Base-by-base conservation (phyloP, 371 early-diverging fungal genomes). In the Mucor sp. region DNA sequence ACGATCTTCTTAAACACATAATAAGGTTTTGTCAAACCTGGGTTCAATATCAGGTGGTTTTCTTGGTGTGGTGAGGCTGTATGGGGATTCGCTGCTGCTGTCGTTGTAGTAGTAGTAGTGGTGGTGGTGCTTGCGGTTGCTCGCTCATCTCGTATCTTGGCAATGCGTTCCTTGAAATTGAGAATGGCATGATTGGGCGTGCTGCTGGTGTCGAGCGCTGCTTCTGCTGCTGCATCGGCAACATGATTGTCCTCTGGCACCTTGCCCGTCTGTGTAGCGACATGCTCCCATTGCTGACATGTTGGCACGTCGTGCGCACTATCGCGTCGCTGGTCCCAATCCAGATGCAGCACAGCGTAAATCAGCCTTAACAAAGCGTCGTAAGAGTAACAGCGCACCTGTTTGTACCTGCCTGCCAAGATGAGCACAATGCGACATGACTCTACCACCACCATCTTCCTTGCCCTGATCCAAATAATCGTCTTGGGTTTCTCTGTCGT, bases 361-460 rank as follows among this genome's bases (percentile, higher is more conserved):
- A 72, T 65, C 0, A 80, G 68, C 23, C 69, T 44, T 2, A 79
- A 37, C 3, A 83, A 23, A 2, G 77, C 79, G 53, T 78, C 76
- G 2, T 76, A 69, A 1, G 79, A 80, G 53, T 83, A 83, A 43
- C 83, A 83, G 12, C 83, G 72, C 6, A 83, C 75, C 59, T 79
- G 76, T 19, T 75, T 75, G 58, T 72, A 68, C n/a, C 80, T 63
- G 1, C 75, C 78, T 11, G 76, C 68, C 19, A 80, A 30, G 48
- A 80, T 75, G 57, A 83, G 48, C 0, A 83, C 60, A 9, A 74
- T 32, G 2, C 79, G 69, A 55, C 79, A 75, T n/a, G 72, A 62
- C 21, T 69, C 70, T 23, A 80, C 65, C 25, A 71, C 61, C 0
- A 63, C 44, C 65, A 83, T 75, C 25, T 79, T 69, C 33, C 79